These are phyloP conservation scores for Hippophae gyantsensis DNA, from an alignment of 306 rosid genomes.

Conservation along the genomic window DNA sequence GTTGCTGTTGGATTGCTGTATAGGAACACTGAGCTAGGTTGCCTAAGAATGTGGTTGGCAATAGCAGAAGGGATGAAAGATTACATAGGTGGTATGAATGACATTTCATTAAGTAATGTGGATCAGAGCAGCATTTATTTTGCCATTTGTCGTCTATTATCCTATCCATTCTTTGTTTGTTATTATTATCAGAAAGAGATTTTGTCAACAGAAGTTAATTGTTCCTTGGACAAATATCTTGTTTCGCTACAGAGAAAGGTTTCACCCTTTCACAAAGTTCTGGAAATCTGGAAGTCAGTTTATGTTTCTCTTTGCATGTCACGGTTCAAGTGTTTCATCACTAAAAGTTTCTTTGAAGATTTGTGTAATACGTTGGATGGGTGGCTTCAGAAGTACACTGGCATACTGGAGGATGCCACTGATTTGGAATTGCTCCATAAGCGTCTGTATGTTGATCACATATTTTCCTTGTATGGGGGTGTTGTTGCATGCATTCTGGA, in stretches of 20 bases:
- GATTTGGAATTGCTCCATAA: conserved; percentile 26
- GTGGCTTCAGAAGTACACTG: conserved; percentile 39
- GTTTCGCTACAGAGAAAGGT: conserved; percentile 22
- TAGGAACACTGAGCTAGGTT: conserved; percentile 31
- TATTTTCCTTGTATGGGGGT: conserved; percentile 39
- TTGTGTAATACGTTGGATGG: conserved; percentile 31
- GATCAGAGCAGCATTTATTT: conserved; percentile 27
- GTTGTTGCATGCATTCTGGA: conserved; percentile 43
- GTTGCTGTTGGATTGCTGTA: conserved; percentile 39
- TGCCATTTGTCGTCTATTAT: conserved; percentile 41
- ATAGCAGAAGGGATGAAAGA: conserved; percentile 45
- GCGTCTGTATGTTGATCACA: conserved; percentile 26
- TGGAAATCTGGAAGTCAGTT: conserved; percentile 60
- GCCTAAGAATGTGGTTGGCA: conserved; percentile 54
- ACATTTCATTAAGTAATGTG: conserved; percentile 27
- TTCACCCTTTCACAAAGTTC: conserved; percentile 32
- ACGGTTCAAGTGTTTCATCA: conserved; percentile 27
- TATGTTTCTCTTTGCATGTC: conserved; percentile 41
- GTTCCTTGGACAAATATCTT: conserved; percentile 22
- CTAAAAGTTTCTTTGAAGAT: conserved; percentile 40
- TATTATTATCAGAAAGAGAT: conserved; percentile 25
- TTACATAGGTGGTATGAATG: conserved; percentile 32
- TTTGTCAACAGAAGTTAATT: conserved; percentile 21
- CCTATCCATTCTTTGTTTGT: conserved; percentile 51
- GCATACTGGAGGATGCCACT: conserved; percentile 19